Conservation (phyloP, 1,139 yeast genomes). For the Scheffersomyces titani region DNA sequence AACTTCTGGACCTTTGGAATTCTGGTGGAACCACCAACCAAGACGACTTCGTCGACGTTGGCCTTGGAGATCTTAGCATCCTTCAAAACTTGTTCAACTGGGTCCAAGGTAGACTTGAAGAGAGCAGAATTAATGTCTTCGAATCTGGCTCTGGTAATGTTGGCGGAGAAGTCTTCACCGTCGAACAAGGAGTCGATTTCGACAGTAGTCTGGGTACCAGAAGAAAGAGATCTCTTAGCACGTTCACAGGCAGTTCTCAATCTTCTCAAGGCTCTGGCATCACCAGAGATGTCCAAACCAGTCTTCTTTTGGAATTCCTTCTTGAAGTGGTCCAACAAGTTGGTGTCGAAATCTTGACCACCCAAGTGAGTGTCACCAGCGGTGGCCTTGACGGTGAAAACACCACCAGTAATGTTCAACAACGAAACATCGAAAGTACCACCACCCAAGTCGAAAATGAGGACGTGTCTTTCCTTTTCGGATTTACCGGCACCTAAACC, state of each 20-base stretch:
- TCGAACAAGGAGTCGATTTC: conserved; percentile 96
- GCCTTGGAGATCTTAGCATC: conserved; percentile 92
- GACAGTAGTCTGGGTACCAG: conserved; percentile 94
- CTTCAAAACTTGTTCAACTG: conserved; percentile 97
- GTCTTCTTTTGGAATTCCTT: conserved; percentile 97
- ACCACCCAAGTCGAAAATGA: conserved; percentile 97
- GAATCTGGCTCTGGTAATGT: conserved; percentile 98
- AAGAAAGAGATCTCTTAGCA: conserved; percentile 98
- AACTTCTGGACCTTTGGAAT: conserved; percentile 98
- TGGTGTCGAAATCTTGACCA: conserved; percentile 99
- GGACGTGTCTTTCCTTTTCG: conserved; percentile 84
- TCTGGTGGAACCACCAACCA: conserved; percentile 99
- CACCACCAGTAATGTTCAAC: conserved; percentile 97
- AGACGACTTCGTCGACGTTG: conserved; percentile 90
- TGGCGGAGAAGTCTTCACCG: conserved; percentile 95
- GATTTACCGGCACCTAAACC: conserved; percentile 96
- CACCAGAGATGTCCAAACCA: conserved; percentile 86
- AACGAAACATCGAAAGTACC: conserved; percentile 99
- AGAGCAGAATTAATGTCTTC: conserved; percentile 96
- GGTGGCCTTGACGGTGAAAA: conserved; percentile 98
- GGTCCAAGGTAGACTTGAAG: conserved; percentile 94
- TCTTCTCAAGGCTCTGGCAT: conserved; percentile 97
- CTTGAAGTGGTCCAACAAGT: conserved; percentile 91
- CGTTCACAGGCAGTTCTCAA: conserved; percentile 99
- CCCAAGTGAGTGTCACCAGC: conserved; percentile 99